Base-by-base conservation (phyloP, 2,329 filamentous ascomycete species). In the Magnaporthales sp. region DNA sequence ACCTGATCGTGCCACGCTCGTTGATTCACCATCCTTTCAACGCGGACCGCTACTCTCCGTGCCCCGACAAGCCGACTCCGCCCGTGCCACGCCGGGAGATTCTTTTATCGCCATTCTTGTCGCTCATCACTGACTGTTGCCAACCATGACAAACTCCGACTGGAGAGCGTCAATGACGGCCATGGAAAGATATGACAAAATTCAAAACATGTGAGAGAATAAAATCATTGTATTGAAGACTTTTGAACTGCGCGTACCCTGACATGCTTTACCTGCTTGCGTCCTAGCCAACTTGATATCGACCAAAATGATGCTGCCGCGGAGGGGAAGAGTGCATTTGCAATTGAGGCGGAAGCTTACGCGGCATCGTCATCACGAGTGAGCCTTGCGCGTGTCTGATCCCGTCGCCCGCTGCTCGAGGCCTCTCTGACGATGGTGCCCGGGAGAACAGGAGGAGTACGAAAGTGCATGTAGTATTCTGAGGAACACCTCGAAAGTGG, bases 301-400 rank as follows among this genome's bases (percentile, higher is more conserved):
- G 65, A 67, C 38, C 2, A 67, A 3, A 32, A 71, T 19, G 68
- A 70, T 24, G 68, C 72, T 26, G 26, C 27, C 1, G 22, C 56
- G 11, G 56, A 70, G 11, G 75, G 54, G 13, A 73, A 74, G 70
- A 81, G 72, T 54, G 91, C 91, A 24, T 89, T 89, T 72, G 76
- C 82, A 62, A 78, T 87, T 56, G 93, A 96, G 76, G 85, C 84
- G 62, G 81, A 84, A 11, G 86, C 88, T 13, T 91, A 87, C 71
- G 81, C 84, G 60, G 77, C 78, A 58, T 86, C 88, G 11, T 71
- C 77, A 27, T 87, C 86, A 46, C 77, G 82, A 73, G 90, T 91
- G 81, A 73, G 80, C 60, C n/a, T 30, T 61, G 22, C 29, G 22
- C 29, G 22, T 46, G 22, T 24, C 30, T 78, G 69, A 68, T 70